phyloP scores from a whole-genome alignment of 257 asterid genomes.

The Gentiana macrophylla region DNA sequence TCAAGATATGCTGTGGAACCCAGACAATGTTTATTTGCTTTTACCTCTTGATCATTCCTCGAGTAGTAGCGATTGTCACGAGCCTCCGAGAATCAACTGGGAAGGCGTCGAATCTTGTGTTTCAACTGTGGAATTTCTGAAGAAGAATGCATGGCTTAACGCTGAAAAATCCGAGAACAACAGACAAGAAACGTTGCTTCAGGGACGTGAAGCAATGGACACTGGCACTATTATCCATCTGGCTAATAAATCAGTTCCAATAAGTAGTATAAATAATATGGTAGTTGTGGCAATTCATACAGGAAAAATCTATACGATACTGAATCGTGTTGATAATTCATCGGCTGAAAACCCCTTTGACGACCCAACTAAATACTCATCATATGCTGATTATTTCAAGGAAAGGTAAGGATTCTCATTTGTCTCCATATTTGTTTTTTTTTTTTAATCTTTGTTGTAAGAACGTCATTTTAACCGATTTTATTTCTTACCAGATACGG shows the following conservation, averaged over 20 bases:
- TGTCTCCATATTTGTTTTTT: neutral
- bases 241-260: constrained; percentile 56
- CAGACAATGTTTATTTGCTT: constrained; percentile 73
- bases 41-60: constrained; percentile 41
- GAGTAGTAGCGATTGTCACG: constrained; percentile 3
- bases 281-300: constrained; percentile 86
- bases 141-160: constrained; percentile 51
- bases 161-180: constrained; percentile 26
- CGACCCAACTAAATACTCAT: constrained; percentile 33
- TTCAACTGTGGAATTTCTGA: constrained; percentile 57
- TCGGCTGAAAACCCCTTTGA: constrained; percentile 75
- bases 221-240: constrained; percentile 42
- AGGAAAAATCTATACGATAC: constrained; percentile 64
- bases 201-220: constrained; percentile 18
- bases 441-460: neutral
- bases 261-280: constrained; percentile 45
- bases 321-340: constrained; percentile 35
- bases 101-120: constrained; percentile 62
- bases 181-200: constrained; percentile 20
- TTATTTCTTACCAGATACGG: constrained; percentile 48
- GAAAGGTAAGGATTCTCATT: constrained; percentile 36
- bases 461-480: constrained; percentile 5
- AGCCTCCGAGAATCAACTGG: constrained; percentile 47
- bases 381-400: constrained; percentile 65
- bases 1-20: constrained; percentile 51